Conservation (phyloP, 2,329 filamentous ascomycete species). For the Fusarium scirpi region DNA sequence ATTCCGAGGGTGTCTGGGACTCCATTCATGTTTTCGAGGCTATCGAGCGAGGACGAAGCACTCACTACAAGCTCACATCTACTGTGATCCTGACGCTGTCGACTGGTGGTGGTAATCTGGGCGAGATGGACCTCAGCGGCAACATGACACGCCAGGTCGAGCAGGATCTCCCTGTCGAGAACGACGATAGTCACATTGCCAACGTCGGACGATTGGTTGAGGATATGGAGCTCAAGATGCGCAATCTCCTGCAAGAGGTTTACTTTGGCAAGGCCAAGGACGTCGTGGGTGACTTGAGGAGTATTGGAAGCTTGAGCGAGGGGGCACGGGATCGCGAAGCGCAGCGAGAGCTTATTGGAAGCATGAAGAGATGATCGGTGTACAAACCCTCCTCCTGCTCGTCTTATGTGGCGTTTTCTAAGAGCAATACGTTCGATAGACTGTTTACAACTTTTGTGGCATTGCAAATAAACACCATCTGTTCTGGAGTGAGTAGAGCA, state of each 20-base stretch:
- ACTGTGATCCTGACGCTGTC: conserved; percentile 94
- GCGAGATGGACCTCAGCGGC: conserved; percentile 90
- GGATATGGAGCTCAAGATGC: conserved; percentile 99
- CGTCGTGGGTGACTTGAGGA: conserved; percentile 94
- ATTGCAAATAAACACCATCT: neutral
- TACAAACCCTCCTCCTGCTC: neutral
- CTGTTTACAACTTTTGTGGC: neutral
- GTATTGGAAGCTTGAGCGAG: conserved; percentile 85
- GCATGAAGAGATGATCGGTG: conserved; percentile 61
- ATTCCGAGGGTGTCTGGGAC: conserved; percentile 89
- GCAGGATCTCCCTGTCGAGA: conserved; percentile 88
- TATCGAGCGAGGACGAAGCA: conserved; percentile 88
- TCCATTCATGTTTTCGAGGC: conserved; percentile 99
- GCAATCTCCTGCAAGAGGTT: conserved; percentile 96
- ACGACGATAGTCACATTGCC: conserved; percentile 91
- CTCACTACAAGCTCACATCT: conserved; percentile 97
- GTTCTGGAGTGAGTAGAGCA: conserved; percentile 12
- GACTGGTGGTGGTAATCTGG: conserved; percentile 69
- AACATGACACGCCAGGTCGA: conserved; percentile 99
- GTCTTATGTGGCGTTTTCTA: conserved; percentile 13
- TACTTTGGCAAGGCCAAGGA: conserved; percentile 99
- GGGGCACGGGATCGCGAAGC: conserved; percentile 84
- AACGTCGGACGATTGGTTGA: conserved; percentile 96
- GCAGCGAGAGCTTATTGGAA: conserved; percentile 87
- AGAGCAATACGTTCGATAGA: conserved; percentile 33